A percentile compares a stretch with the other conserved stretches of the same genome.
Evolutionary conservation across 2,329 filamentous ascomycete species (phyloP).

Genomic region (Aspergillus ochraceoroseus): DNA sequence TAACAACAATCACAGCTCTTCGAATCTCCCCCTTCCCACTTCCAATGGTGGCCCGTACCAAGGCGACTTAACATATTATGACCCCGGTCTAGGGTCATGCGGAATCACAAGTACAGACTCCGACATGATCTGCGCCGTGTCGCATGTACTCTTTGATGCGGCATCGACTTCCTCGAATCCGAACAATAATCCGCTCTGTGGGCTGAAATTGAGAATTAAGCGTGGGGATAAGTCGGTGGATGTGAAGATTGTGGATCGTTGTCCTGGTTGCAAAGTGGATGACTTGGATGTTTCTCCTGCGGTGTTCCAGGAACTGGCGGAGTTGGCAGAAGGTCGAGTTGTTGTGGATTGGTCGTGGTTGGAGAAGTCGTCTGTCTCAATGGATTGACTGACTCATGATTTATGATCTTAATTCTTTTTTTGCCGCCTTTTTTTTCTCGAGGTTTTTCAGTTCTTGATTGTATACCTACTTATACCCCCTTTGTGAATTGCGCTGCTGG

Average conservation of each 20-base stretch:
- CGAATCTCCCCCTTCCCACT: constrained; percentile 28
- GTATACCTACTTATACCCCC: constrained; percentile 11
- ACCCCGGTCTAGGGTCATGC: constrained; percentile 63
- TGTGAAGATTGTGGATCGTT: constrained; percentile 65
- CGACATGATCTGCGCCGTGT: constrained; percentile 63
- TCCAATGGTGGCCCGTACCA: constrained; percentile 48
- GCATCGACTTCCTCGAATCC: constrained; percentile 50
- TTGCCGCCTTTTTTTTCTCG: not conserved
- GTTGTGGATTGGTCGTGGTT: constrained; percentile 51
- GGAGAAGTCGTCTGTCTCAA: constrained; percentile 32
- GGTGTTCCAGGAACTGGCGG: constrained; percentile 48
- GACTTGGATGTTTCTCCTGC: constrained; percentile 50
- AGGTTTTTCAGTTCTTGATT: constrained; percentile 2
- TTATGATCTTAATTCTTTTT: no score
- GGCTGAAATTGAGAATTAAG: constrained; percentile 58
- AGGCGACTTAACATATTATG: constrained; percentile 67
- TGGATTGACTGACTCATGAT: constrained; percentile 2
- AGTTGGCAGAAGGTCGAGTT: constrained; percentile 46
- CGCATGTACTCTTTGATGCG: constrained; percentile 62
- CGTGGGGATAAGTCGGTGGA: constrained; percentile 54
- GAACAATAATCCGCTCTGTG: constrained; percentile 65
- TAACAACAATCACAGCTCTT: constrained; percentile 7
- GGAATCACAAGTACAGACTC: constrained; percentile 52
- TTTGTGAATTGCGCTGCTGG: constrained; percentile 3
- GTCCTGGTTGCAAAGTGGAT: constrained; percentile 47